Evolutionary conservation across 1,284 basidiomycete genomes (phyloP).

Genomic region (Mycena sp.): DNA sequence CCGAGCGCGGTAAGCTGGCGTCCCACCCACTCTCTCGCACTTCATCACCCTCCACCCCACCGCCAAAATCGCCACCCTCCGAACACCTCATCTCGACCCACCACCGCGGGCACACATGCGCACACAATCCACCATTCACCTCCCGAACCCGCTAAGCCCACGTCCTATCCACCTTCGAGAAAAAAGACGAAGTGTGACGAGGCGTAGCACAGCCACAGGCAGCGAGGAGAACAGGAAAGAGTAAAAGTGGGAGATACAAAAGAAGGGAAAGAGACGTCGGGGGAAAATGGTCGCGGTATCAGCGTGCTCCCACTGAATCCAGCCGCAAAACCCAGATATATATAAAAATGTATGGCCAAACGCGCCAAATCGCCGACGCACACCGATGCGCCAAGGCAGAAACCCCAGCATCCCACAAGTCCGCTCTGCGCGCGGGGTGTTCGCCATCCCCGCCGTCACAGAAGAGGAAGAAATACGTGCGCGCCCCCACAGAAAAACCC

Average conservation of each 20-base stretch:
- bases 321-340: no score
- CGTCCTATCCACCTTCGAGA: not conserved
- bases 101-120: no score
- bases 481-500: conserved; percentile 79
- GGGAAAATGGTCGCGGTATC: no score
- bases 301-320: no score
- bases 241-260: not conserved
- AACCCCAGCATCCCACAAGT: no score
- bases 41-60: not conserved
- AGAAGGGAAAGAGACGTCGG: not conserved
- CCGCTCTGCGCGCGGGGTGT: not conserved
- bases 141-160: not conserved
- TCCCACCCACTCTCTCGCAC: not conserved
- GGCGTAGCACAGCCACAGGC: not conserved
- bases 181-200: not conserved
- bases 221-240: not conserved
- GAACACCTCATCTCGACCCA: not conserved
- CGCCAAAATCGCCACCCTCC: not conserved
- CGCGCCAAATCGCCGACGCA: no score
- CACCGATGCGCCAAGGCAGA: no score
- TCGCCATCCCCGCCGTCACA: not conserved
- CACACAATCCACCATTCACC: not conserved
- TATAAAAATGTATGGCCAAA: no score
- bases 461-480: no score
- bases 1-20: not conserved